phyloP scores from a whole-genome alignment of 2,329 filamentous ascomycete genomes.

The Raffaelea albimanens region DNA sequence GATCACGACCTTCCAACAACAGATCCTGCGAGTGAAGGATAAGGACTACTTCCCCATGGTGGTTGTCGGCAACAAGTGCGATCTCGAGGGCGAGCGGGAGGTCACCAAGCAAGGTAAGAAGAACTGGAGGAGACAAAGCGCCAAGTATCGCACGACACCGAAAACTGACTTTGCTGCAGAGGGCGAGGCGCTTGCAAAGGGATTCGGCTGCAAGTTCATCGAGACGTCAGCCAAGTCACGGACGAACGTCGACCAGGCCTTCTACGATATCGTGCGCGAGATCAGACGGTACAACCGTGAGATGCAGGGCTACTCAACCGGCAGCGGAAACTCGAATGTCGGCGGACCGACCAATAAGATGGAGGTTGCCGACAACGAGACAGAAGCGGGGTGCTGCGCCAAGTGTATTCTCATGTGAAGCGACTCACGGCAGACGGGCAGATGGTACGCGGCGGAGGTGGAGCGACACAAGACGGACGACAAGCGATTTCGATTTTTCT shows the following conservation, averaged over 20 bases:
- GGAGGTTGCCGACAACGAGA: slow-evolving; percentile 62
- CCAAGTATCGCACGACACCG: not conserved
- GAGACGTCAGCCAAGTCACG: slow-evolving; percentile 97
- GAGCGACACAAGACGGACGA: not conserved
- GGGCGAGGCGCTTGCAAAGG: slow-evolving; percentile 75
- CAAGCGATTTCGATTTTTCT: not conserved
- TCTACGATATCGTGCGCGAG: slow-evolving; percentile 96
- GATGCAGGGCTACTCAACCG: slow-evolving; percentile 78
- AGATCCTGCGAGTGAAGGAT: slow-evolving; percentile 97
- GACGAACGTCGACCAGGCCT: slow-evolving; percentile 96
- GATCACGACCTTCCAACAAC: slow-evolving; percentile 97
- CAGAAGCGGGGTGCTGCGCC: slow-evolving; percentile 5
- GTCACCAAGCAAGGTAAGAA: slow-evolving; percentile 80
- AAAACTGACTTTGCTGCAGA: slow-evolving; percentile 43
- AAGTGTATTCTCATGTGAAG: slow-evolving; percentile 15
- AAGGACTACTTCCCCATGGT: slow-evolving; percentile 99
- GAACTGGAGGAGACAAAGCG: not conserved
- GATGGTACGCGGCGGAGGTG: not conserved
- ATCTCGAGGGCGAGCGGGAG: slow-evolving; percentile 86
- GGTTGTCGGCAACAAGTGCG: slow-evolving; percentile 97
- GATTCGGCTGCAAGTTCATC: slow-evolving; percentile 96
- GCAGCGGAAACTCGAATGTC: slow-evolving; percentile 53
- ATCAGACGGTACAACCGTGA: slow-evolving; percentile 98
- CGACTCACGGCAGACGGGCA: not conserved
- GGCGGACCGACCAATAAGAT: slow-evolving; percentile 61